phyloP scores from a whole-genome alignment of 305 asterid genomes.

The Plantago rigida region DNA sequence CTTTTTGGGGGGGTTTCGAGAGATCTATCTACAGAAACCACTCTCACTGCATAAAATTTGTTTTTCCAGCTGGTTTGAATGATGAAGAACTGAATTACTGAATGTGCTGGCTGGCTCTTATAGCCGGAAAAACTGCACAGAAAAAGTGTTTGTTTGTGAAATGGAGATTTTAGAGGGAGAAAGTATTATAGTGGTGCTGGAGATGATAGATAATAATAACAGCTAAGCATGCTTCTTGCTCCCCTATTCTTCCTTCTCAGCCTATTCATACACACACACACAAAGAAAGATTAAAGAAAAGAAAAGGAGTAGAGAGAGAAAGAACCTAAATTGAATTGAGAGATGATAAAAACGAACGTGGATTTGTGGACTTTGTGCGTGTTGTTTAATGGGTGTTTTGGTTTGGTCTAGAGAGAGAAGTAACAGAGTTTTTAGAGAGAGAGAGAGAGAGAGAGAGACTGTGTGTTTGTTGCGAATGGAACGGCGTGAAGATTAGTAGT shows the following conservation, averaged over 20 bases:
- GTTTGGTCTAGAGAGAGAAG: neutral
- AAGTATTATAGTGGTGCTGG: too few species aligned
- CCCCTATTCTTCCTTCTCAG: too few species aligned
- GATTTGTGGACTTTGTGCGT: neutral
- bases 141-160: neutral
- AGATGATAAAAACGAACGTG: neutral
- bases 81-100: neutral
- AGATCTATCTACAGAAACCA: constrained; percentile 5
- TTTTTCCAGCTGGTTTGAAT: neutral
- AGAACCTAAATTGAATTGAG: neutral
- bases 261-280: neutral
- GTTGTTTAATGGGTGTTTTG: neutral
- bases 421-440: neutral
- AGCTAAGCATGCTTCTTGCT: too few species aligned
- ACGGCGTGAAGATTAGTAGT: constrained; percentile 28
- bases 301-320: too few species aligned
- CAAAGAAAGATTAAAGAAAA: neutral
- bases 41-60: neutral
- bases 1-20: constrained; percentile 3
- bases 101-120: neutral
- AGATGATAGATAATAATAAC: too few species aligned
- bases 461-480: constrained; percentile 23
- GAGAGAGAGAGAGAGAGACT: neutral
- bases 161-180: too few species aligned
- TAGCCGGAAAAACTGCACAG: neutral